These are phyloP conservation scores for Porcisia hertigi DNA, from an alignment of 208 protist genomes.

Conservation along the genomic window DNA sequence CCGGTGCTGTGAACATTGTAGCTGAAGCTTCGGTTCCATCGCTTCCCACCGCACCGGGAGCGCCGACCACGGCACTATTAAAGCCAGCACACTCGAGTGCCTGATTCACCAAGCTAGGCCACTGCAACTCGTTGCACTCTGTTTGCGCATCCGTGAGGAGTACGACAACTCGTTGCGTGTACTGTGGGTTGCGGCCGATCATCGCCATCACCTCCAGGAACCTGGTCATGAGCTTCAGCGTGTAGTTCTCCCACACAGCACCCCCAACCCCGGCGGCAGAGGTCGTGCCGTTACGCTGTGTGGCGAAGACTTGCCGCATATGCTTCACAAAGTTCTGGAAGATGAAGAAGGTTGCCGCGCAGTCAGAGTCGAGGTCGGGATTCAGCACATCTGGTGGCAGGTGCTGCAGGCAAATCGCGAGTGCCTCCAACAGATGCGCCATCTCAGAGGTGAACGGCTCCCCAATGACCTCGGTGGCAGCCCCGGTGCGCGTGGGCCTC, in stretches of 20 bases:
- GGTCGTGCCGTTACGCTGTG: conserved; percentile 40
- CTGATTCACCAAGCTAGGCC: conserved; percentile 68
- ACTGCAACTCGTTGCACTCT: conserved; percentile 76
- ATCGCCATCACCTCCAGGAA: conserved; percentile 86
- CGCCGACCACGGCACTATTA: conserved; percentile 21
- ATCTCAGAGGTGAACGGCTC: conserved; percentile 78
- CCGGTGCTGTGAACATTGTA: neutral
- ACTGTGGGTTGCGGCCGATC: conserved; percentile 82
- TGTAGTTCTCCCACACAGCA: conserved; percentile 75
- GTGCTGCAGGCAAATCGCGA: conserved; percentile 73
- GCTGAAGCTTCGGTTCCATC: conserved; percentile 6
- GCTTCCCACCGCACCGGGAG: neutral
- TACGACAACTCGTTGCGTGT: conserved; percentile 67
- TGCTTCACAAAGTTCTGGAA: conserved; percentile 84
- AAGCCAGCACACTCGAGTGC: conserved; percentile 78
- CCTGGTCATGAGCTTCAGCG: conserved; percentile 63
- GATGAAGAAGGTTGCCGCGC: conserved; percentile 86
- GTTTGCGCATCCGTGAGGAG: conserved; percentile 72
- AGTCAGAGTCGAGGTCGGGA: conserved; percentile 79
- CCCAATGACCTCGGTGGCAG: conserved; percentile 24
- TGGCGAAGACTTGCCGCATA: conserved; percentile 64
- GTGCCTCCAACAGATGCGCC: conserved; percentile 67
- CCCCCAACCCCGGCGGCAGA: conserved; percentile 6
- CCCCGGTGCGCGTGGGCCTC: conserved; percentile 7
- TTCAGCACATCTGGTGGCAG: conserved; percentile 74